Evolutionary conservation across 2,329 filamentous ascomycete genomes (phyloP), one percentile per base, ranked within the genome.

Genomic region (Pleoardoris graminearum): DNA sequence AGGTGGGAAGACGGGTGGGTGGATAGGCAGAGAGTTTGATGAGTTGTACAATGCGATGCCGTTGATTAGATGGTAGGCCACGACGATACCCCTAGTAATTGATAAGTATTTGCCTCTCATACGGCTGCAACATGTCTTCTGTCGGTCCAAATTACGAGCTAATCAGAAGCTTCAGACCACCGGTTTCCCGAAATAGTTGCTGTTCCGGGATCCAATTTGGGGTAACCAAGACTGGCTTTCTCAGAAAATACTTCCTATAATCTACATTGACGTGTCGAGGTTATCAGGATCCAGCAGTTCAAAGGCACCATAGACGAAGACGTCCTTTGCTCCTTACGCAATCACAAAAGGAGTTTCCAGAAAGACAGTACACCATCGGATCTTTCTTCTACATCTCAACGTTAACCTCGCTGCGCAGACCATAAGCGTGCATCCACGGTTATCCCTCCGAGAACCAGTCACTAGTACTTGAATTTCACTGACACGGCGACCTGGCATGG

Each of bases 21-120:
- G 91, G 91, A 80, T 96, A 49, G 90, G 85, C 2, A 87, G 80
- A 61, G 80, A 89, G 44, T 96, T 93, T 73, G 88, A 97, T 76
- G 82, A 85, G 44, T 77, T 96, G 58, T 91, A 86, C 69, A 77
- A 72, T 55, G 79, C 77, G 47, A 77, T 88, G 36, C 85, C 85
- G 1, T 60, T 86, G 11, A 66, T 87, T 48, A 79, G 80, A 1
- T 66, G 71, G 48, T 85, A 79, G 76, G 67, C 50, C n/a, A n/a
- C n/a, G 57, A 50, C 48, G 42, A 59, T 51, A 39, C 51, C 48
- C 49, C 17, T 58, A 65, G 43, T 65, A 69, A 23, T 71, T 57
- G 2, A 73, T 58, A 51, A 75, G 75, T 3, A 74, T 64, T 33
- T 71, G 63, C 8, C 72, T 73, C 52, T 76, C 73, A 48, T 70